Evolutionary conservation across 495 filamentous ascomycete species (phyloP).

Genomic region (Penicillium antarcticum): DNA sequence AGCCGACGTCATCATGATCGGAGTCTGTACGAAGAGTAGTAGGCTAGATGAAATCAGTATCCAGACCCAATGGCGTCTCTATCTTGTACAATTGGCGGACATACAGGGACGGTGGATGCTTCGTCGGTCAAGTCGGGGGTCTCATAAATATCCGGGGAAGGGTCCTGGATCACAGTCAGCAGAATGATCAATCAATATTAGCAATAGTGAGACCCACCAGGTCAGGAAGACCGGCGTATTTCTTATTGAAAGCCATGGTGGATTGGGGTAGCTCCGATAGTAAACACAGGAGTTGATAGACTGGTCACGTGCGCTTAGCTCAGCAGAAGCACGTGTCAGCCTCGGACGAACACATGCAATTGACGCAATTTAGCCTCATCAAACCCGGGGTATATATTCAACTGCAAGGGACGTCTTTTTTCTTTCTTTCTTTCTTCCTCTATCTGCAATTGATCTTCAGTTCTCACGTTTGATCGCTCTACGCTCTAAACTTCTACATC

Average conservation of each 20-base stretch:
- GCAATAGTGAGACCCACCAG: conserved; percentile 53
- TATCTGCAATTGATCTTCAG: not conserved
- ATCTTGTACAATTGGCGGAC: conserved; percentile 14
- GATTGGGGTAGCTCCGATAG: conserved; percentile 6
- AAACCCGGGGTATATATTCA: not conserved
- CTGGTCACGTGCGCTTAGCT: conserved; percentile 4
- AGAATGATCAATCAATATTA: not conserved
- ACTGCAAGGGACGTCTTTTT: not conserved
- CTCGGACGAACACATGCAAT: conserved; percentile 18
- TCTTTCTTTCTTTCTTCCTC: not conserved
- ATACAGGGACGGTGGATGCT: conserved; percentile 75
- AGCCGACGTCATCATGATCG: conserved; percentile 51
- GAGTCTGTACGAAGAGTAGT: conserved; percentile 64
- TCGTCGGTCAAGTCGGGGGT: conserved; percentile 89
- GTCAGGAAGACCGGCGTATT: conserved; percentile 84
- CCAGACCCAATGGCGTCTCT: conserved; percentile 2
- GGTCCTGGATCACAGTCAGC: conserved; percentile 57
- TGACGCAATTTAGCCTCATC: not conserved
- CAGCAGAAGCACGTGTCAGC: conserved; percentile 22
- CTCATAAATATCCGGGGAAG: conserved; percentile 90
- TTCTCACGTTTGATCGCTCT: not conserved
- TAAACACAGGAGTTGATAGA: conserved; percentile 1
- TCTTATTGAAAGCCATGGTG: conserved; percentile 53
- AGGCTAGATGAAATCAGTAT: conserved; percentile 43
- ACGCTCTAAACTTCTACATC: not conserved